Base-by-base conservation (phyloP, 352 stramenopile species). In the Phytophthora hybrid region DNA sequence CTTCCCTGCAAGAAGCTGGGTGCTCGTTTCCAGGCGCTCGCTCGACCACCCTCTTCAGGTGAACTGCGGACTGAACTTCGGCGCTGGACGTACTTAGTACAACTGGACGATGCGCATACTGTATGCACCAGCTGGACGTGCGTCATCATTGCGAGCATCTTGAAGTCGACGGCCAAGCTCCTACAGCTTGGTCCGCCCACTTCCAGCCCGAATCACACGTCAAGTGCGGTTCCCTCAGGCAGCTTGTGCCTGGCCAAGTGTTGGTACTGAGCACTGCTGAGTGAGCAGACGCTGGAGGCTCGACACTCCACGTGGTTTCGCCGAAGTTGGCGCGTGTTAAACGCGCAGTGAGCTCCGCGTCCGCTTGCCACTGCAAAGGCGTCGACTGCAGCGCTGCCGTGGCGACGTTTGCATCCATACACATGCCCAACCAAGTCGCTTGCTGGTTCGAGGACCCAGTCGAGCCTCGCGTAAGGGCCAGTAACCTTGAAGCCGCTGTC, bases 321-420 rank as follows among this genome's bases (percentile, higher is more conserved):
- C 59, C 51, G 59, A 74, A 47, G 32, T 29, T 57, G 52, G 31
- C 32, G 61, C 69, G 41, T 39, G 56, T 68, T 72, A 76, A 71
- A 59, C 56, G 63, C 56, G 55, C 63, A 63, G 26, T 9, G 21
- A 59, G 39, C 11, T 34, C 19, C 19, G 59, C 44, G 54, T 74
- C 59, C 60, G 46, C 68, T 64, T 69, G 63, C 29, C 21, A 67
- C 63, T 51, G 62, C 63, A 73, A 57, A 72, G 69, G 57, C 56
- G 49, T 59, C 32, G 31, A 11, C 8, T 16, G 16, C 11, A 2
- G 18, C 41, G 13, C 44, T n/a, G 44, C 47, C 41, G 41, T 49
- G 34, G 34, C 11, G 34, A 41, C 34, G 9, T 7, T 49, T 14
- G 41, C n/a, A 49, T 49, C 41, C 41, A 19, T 18, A 13, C 18